Evolutionary conservation across 1,139 yeast genomes (phyloP).

Genomic region (Hemisphaericaspora xylanilytica): DNA sequence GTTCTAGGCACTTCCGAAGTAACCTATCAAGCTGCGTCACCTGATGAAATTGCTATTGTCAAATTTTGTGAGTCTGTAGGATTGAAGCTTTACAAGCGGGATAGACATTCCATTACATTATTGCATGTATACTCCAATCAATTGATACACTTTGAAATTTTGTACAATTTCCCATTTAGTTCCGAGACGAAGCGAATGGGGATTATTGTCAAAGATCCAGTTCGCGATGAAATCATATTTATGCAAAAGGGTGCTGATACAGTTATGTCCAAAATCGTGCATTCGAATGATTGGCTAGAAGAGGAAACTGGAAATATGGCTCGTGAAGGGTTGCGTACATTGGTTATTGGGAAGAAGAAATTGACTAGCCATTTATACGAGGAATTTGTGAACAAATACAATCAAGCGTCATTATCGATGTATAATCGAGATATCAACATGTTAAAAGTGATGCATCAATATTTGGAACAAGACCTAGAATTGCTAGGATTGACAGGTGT

Average conservation of each 20-base stretch:
- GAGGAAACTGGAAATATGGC: constrained; percentile 99
- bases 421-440: constrained; percentile 69
- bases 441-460: constrained; percentile 64
- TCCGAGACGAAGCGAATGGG: constrained; percentile 98
- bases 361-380: constrained; percentile 54
- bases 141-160: constrained; percentile 58
- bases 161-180: constrained; percentile 88
- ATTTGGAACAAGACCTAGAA: constrained; percentile 81
- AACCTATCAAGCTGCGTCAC: constrained; percentile 95
- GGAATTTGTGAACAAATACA: constrained; percentile 62
- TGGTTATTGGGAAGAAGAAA: constrained; percentile 84
- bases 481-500: constrained; percentile 94
- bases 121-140: constrained; percentile 61
- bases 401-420: constrained; percentile 77
- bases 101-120: constrained; percentile 69
- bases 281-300: constrained; percentile 89
- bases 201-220: constrained; percentile 64
- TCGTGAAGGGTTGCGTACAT: constrained; percentile 92
- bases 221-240: constrained; percentile 74
- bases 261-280: constrained; percentile 86
- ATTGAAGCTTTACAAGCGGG: constrained; percentile 72
- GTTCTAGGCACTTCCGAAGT: constrained; percentile 19
- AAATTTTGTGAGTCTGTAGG: constrained; percentile 89
- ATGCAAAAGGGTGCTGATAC: constrained; percentile 95
- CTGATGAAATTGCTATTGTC: constrained; percentile 97